phyloP scores from a whole-genome alignment of 495 filamentous ascomycete genomes.

The Hapsidospora chrysogenum region DNA sequence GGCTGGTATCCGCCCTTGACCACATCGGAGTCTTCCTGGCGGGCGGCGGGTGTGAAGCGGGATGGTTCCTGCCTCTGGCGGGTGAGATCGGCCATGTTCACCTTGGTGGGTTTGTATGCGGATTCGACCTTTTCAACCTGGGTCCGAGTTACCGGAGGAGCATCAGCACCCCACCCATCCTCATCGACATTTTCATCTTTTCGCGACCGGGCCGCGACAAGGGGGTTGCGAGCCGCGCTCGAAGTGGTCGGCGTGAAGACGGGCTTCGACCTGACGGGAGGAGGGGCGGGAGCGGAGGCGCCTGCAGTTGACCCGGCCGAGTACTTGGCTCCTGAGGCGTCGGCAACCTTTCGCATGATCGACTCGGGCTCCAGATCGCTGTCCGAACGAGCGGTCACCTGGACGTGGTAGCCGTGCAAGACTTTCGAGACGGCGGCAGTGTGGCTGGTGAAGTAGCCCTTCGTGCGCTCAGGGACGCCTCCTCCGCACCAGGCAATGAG shows the following conservation, averaged over 20 bases:
- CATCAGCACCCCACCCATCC: constrained; percentile 95
- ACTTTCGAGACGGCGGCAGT: constrained; percentile 74
- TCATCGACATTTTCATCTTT: constrained; percentile 26
- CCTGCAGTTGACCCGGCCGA: constrained; percentile 41
- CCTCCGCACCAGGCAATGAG: constrained; percentile 96
- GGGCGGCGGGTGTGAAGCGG: constrained; percentile 24
- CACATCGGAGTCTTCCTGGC: constrained; percentile 38
- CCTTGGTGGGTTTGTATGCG: constrained; percentile 86
- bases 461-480: constrained; percentile 93
- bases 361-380: constrained; percentile 68
- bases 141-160: constrained; percentile 68
- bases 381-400: constrained; percentile 86
- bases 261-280: constrained; percentile 65
- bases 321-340: constrained; percentile 92
- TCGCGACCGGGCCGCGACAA: constrained; percentile 34
- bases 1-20: constrained; percentile 89
- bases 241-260: constrained; percentile 72
- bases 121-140: constrained; percentile 85
- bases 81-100: constrained; percentile 65
- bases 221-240: constrained; percentile 43
- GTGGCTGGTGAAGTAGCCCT: constrained; percentile 96
- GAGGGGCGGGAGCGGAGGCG: constrained; percentile 32
- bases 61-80: constrained; percentile 50
- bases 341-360: constrained; percentile 87
- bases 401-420: constrained; percentile 92